These are phyloP conservation scores for Ceratorhiza oryzae-sativae DNA, from an alignment of 1,284 basidiomycete species.

Conservation along the genomic window DNA sequence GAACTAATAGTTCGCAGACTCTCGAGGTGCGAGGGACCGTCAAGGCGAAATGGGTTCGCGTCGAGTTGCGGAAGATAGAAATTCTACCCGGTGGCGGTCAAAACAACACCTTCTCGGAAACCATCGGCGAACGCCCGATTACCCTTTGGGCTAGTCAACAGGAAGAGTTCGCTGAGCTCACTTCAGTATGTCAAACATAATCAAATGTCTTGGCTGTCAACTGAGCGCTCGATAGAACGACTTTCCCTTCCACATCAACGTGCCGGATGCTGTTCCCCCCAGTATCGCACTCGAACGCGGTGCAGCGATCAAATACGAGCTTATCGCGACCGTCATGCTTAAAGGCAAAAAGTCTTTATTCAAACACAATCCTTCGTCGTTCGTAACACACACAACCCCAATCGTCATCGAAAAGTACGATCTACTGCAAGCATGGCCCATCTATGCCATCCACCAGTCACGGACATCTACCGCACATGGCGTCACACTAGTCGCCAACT, in stretches of 20 bases:
- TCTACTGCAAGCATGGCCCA: slow-evolving; percentile 86
- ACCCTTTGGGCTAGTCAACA: slow-evolving; percentile 69
- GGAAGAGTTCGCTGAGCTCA: slow-evolving; percentile 72
- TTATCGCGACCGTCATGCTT: slow-evolving; percentile 81
- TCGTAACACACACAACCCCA: slow-evolving; percentile 54
- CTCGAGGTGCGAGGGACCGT: slow-evolving; percentile 68
- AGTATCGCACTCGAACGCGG: slow-evolving; percentile 75
- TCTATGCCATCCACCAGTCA: slow-evolving; percentile 79
- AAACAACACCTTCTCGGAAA: slow-evolving; percentile 72
- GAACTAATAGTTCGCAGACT: slow-evolving; percentile 25
- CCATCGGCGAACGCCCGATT: slow-evolving; percentile 73
- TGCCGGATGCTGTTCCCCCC: slow-evolving; percentile 85
- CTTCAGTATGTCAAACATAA: slow-evolving; percentile 62
- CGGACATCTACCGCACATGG: slow-evolving; percentile 71
- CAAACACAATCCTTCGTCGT: slow-evolving; percentile 40
- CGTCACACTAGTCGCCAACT: slow-evolving; percentile 71
- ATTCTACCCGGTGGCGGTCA: slow-evolving; percentile 73
- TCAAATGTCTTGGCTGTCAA: slow-evolving; percentile 20
- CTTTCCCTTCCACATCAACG: slow-evolving; percentile 82
- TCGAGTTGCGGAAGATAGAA: slow-evolving; percentile 87
- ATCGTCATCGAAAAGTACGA: slow-evolving; percentile 90
- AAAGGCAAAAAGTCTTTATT: slow-evolving; percentile 74
- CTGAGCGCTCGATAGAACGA: slow-evolving; percentile 58
- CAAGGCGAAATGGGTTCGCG: slow-evolving; percentile 88
- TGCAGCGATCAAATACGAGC: slow-evolving; percentile 83